Base-by-base conservation (phyloP, 768 basidiomycete genomes). In the Lactarius indigo region DNA sequence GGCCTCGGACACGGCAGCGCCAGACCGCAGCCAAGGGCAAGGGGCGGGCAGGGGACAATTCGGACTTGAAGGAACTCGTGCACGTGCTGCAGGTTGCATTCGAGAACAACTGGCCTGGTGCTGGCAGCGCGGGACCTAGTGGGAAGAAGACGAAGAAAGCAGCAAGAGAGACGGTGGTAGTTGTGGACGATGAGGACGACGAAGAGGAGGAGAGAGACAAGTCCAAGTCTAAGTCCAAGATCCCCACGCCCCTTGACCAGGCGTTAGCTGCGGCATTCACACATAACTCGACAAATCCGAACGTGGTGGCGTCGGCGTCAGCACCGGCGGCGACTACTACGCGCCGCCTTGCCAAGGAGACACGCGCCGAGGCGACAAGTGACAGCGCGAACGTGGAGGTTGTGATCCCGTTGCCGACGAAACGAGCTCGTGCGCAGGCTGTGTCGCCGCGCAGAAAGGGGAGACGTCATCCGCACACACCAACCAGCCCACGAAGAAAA, bases 11-110 rank as follows among this genome's bases (percentile, higher is more conserved):
- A 12, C 12, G 47, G 23, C 2, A 55, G 33, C 31, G 10, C 23
- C 33, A 20, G 2, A 5, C 23, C 5, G 2, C 12, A 12, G 23
- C 30, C 8, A 63, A 44, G 5, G 18, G 17, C 17, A 57, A 52
- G 13, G n/a, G 7, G 9, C 47, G 28, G 2, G 56, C 44, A 2
- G 64, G 59, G 37, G 57, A 63, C 23, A 63, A 64, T 10, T 23
- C 54, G 17, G 47, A 61, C 18, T 7, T 58, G 23, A 17, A 7
- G 1, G 54, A 20, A 1, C 68, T 64, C 55, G 57, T 54, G 5
- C 26, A 41, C 2, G 65, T 35, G 4, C 65, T 69, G 18, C 59
- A 64, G n/a, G 52, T 41, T 30, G 65, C 68, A 23, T 67, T 69
- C 35, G 57, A 41, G 20, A 66, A 59, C 15, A 67, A 69, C 41